Conservation (phyloP, 495 filamentous ascomycete genomes). For the Sordaria brevicollis region DNA sequence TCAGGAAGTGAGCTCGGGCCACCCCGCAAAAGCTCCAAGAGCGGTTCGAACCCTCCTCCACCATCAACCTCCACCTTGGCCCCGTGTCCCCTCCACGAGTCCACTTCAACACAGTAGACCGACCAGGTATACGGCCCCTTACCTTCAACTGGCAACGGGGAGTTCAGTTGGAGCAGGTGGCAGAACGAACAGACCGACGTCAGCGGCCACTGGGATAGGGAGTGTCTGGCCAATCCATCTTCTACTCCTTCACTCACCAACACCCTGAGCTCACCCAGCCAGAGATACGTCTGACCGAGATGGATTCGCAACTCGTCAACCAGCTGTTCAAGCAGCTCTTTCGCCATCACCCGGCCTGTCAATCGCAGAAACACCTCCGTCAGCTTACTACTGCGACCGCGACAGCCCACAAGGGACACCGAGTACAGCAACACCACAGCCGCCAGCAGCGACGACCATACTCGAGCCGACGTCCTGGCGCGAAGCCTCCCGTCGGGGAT, state of each 20-base stretch:
- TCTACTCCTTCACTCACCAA: not conserved
- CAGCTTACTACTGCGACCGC: constrained; percentile 30
- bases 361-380: constrained; percentile 41
- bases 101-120: not conserved
- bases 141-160: not conserved
- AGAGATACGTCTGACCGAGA: too few species aligned
- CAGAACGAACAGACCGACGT: not conserved
- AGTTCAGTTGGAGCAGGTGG: not conserved
- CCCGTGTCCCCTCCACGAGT: not conserved
- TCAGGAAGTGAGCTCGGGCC: not conserved
- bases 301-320: constrained; percentile 74
- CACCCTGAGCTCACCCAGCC: not conserved
- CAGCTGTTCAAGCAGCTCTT: constrained; percentile 80
- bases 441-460: constrained; percentile 15
- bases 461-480: constrained; percentile 14
- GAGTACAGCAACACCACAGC: constrained; percentile 12
- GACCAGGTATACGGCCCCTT: not conserved
- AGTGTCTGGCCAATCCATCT: constrained; percentile 1
- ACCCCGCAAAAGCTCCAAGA: not conserved
- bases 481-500: constrained; percentile 12
- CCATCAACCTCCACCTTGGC: not conserved
- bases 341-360: constrained; percentile 61
- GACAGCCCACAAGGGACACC: constrained; percentile 25
- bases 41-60: not conserved
- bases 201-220: not conserved